Conservation (phyloP, 2,329 filamentous ascomycete genomes). For the Cyclaneusma minus region DNA sequence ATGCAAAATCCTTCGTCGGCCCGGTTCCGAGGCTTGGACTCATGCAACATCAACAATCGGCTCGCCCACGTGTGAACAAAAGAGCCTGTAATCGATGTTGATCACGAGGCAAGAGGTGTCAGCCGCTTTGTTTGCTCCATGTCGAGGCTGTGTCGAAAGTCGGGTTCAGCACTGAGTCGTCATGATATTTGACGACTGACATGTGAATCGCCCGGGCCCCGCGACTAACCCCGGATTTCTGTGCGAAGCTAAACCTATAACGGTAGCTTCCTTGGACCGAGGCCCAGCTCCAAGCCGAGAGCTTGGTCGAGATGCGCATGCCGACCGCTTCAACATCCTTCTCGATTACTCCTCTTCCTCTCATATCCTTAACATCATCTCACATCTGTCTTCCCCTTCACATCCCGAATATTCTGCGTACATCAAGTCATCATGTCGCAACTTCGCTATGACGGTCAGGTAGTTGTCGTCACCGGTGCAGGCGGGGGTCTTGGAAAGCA, state of each 20-base stretch:
- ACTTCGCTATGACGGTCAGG: conserved; percentile 73
- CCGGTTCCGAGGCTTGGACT: too few relatives aligned
- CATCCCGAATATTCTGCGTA: conserved; percentile 4
- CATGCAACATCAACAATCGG: too few relatives aligned
- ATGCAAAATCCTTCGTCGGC: too few relatives aligned
- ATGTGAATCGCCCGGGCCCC: not conserved
- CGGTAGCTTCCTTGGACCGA: too few relatives aligned
- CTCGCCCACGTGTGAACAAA: too few relatives aligned
- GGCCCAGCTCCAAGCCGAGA: too few relatives aligned
- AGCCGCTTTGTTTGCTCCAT: too few relatives aligned
- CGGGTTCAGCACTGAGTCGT: conserved; percentile 1
- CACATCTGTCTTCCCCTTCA: conserved; percentile 4
- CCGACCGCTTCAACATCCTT: conserved; percentile 3
- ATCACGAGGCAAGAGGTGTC: too few relatives aligned
- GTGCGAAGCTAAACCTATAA: not conserved
- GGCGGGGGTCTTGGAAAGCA: conserved; percentile 37
- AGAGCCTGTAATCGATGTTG: too few relatives aligned
- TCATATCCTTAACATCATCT: conserved; percentile 7
- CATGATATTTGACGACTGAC: too few relatives aligned
- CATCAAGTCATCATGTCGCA: conserved; percentile 32
- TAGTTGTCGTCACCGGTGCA: conserved; percentile 76
- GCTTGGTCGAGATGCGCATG: too few relatives aligned
- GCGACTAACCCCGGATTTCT: conserved; percentile 1
- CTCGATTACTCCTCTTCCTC: conserved; percentile 1
- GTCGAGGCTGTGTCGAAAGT: too few relatives aligned